Conservation (phyloP, 148 eudicot genomes). For the Cornus florida region DNA sequence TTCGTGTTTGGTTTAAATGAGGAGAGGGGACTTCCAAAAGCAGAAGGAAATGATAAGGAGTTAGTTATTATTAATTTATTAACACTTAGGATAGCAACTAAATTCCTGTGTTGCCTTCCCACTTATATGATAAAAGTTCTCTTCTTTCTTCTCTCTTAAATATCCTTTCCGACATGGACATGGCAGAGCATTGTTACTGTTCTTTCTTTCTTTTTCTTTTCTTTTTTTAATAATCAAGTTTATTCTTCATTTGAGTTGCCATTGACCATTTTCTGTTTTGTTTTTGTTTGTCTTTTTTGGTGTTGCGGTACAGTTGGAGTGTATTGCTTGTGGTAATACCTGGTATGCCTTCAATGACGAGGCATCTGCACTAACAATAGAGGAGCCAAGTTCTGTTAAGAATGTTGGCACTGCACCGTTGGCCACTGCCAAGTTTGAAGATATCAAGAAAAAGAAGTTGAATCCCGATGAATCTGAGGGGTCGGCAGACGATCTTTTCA, state of each 20-base stretch:
- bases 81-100: too few species aligned
- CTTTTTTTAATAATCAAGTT: too few species aligned
- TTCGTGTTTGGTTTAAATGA: too few species aligned
- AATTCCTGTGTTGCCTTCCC: too few species aligned
- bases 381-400: slow-evolving; percentile 50
- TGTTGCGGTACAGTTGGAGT: slow-evolving; percentile 60
- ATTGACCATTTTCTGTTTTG: neutral
- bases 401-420: slow-evolving; percentile 75
- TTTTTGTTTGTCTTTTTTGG: slow-evolving; percentile 14
- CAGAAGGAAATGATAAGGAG: too few species aligned
- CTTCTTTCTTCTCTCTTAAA: too few species aligned
- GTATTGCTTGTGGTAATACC: slow-evolving; percentile 66
- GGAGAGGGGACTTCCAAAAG: too few species aligned
- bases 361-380: slow-evolving; percentile 69
- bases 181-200: too few species aligned
- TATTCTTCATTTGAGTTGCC: neutral
- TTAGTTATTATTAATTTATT: too few species aligned
- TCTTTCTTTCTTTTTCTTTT: too few species aligned
- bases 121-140: too few species aligned
- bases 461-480: slow-evolving; percentile 75
- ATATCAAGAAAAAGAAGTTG: slow-evolving; percentile 75
- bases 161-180: too few species aligned
- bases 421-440: slow-evolving; percentile 92
- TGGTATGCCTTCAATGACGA: slow-evolving; percentile 94
- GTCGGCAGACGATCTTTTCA: slow-evolving; percentile 30